A percentile compares a stretch with the other conserved stretches of the same genome.
phyloP scores from a whole-genome alignment of 768 basidiomycete species.

The Suillus subaureus region DNA sequence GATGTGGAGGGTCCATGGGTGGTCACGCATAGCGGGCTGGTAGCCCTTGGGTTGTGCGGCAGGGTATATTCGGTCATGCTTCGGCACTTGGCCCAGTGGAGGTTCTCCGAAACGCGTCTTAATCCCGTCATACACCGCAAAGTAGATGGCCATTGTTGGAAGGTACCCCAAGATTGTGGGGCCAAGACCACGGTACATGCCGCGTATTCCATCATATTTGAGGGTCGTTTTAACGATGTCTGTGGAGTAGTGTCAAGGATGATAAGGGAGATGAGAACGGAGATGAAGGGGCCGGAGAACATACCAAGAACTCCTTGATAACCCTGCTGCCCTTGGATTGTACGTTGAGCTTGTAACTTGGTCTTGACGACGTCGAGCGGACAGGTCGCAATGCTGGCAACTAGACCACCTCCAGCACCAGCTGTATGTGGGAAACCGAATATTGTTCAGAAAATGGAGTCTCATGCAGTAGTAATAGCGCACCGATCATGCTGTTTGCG shows the following conservation, averaged over 20 bases:
- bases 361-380: constrained; percentile 99
- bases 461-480: constrained; percentile 24
- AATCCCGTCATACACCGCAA: constrained; percentile 95
- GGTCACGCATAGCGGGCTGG: constrained; percentile 77
- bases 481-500: constrained; percentile 83
- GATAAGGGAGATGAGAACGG: constrained; percentile 21
- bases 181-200: constrained; percentile 95
- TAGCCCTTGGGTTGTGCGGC: constrained; percentile 87
- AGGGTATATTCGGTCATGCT: constrained; percentile 63
- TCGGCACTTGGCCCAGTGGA: constrained; percentile 44
- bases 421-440: constrained; percentile 45
- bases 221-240: constrained; percentile 62
- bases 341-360: constrained; percentile 91
- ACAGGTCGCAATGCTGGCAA: constrained; percentile 92
- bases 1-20: constrained; percentile 87
- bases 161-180: constrained; percentile 96
- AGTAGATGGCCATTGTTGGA: constrained; percentile 99
- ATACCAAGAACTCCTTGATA: constrained; percentile 80
- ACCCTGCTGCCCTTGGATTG: constrained; percentile 63
- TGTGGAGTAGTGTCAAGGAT: constrained; percentile 22
- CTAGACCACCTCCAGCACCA: constrained; percentile 93
- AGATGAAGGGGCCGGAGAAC: constrained; percentile 26
- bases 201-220: constrained; percentile 73
- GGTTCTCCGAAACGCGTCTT: constrained; percentile 80
- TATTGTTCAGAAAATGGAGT: constrained; percentile 5